Conservation (phyloP, 2,329 filamentous ascomycete species). For the Cercospora zeina region DNA sequence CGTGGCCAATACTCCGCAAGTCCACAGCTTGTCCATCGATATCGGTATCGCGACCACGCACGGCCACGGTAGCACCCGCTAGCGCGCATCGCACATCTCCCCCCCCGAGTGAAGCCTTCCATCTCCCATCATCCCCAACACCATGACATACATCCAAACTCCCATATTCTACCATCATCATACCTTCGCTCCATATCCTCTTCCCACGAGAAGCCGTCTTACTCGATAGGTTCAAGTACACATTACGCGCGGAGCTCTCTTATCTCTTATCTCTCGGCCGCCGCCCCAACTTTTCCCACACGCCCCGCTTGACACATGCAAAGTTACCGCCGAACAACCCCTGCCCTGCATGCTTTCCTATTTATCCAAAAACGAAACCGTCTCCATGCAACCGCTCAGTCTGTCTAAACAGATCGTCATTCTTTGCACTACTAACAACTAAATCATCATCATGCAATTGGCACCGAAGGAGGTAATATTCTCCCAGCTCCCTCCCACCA, state of each 20-base stretch:
- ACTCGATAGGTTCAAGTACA: background rate
- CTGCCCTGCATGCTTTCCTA: background rate
- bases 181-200: too few species aligned
- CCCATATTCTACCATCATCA: background rate
- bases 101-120: background rate
- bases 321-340: background rate
- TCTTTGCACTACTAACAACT: background rate
- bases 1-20: background rate
- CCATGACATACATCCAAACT: background rate
- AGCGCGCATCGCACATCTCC: background rate
- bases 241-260: background rate
- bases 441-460: slow-evolving; percentile 36
- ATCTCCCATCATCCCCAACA: background rate
- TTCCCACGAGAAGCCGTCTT: too few species aligned
- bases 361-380: slow-evolving; percentile 20
- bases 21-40: background rate
- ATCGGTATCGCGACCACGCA: background rate
- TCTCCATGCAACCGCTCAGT: slow-evolving; percentile 14
- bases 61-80: background rate
- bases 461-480: slow-evolving; percentile 40
- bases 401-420: slow-evolving; percentile 1
- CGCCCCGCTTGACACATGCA: background rate
- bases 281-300: background rate
- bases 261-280: slow-evolving; percentile 9
- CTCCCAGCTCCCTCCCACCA: background rate